Base-by-base conservation (phyloP, 805 yeast species). In the Vanderwaltozyma yarrowii region DNA sequence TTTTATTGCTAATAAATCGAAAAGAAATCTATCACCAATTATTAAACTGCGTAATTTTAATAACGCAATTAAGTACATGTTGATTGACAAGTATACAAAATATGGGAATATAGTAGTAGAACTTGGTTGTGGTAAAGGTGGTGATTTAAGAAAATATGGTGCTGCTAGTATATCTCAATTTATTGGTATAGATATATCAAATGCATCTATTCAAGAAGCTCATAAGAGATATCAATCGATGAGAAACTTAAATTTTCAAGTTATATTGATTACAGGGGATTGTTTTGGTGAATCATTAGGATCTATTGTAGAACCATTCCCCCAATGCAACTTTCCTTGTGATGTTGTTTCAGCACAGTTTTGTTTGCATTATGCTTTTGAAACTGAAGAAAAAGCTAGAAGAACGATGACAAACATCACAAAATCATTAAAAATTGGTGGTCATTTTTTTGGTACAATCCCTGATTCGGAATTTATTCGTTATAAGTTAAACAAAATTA, bases 41-140 rank as follows among this genome's bases (percentile, higher is more conserved):
- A 78, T 81, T 61, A 82, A 83, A 50, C 66, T 92, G 45, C 71
- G 96, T 43, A 80, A 82, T 49, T 92, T 87, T 71, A 92, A 92
- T 60, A 92, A 92, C 57, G 83, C 88, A 43, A 80, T 92, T 51
- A 92, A 92, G 55, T 83, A 85, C 56, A 83, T 87, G 53, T 64
- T 89, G 8, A 77, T 92, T 38, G 79, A 80, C 39, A 82, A 80
- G 47, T 78, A 69, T 59, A 75, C 80, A 2, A 65, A 64, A 26
- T 65, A 66, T 33, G 64, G 74, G 43, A 70, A 72, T 30, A 69
- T 72, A 16, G 86, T 81, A 1, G 64, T 92, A 15, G 99, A 92
- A 54, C 61, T 89, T 39, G 96, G 96, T 13, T 88, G 97, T 61
- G 99, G 99, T 12, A 94, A 92, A 58, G 99, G 99, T 37, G 99